phyloP scores from a whole-genome alignment of 192 early-diverging fungal species.

The Entrophospora sp. region DNA sequence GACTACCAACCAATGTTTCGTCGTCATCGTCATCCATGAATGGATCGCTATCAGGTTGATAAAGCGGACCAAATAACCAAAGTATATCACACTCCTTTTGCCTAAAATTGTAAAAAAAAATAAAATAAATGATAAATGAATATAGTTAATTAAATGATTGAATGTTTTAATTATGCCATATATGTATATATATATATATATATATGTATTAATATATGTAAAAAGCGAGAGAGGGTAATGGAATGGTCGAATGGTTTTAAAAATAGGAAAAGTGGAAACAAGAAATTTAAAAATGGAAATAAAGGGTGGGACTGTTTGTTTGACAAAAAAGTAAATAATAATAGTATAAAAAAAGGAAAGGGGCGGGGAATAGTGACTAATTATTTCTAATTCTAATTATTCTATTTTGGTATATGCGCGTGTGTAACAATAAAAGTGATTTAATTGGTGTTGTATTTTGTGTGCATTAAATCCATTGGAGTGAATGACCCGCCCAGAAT shows the following conservation, averaged over 20 bases:
- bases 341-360: not conserved
- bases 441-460: no score
- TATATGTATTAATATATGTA: no score
- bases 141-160: not conserved
- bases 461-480: no score
- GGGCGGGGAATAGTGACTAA: not conserved
- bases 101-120: not conserved
- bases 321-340: not conserved
- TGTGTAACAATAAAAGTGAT: no score
- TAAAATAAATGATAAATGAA: not conserved
- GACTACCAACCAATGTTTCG: not conserved
- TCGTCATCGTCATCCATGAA: slow-evolving; percentile 18
- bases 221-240: not conserved
- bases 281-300: no score
- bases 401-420: no score
- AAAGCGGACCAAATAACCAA: slow-evolving; percentile 19
- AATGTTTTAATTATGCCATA: not conserved
- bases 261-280: no score
- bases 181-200: not conserved
- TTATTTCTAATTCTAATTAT: no score
- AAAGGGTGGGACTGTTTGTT: no score
- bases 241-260: no score
- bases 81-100: slow-evolving; percentile 20
- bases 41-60: slow-evolving; percentile 17
- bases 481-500: no score